Evolutionary conservation across 169 alveolate genomes (phyloP).

Genomic region (Theileria parva): DNA sequence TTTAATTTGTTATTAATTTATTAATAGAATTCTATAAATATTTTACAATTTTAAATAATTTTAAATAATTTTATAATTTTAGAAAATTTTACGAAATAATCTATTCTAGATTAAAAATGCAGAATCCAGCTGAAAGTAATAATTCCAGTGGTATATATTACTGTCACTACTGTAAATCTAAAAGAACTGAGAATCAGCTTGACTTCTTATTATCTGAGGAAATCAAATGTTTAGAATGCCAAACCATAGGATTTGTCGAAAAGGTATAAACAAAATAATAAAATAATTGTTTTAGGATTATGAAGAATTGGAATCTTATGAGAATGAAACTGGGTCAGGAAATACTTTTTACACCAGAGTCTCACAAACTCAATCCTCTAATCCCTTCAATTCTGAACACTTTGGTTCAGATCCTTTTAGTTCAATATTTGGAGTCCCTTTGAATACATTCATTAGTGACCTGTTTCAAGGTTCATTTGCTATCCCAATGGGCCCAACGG

Average conservation of each 20-base stretch:
- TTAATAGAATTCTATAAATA: no score
- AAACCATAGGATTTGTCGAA: constrained; percentile 61
- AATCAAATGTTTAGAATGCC: constrained; percentile 37
- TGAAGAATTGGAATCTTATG: not conserved
- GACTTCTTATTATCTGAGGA: constrained; percentile 26
- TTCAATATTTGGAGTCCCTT: constrained; percentile 53
- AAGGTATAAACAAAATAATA: constrained; percentile 41
- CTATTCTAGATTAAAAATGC: no score
- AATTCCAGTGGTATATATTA: constrained; percentile 23
- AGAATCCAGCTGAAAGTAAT: no score
- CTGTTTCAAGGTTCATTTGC: constrained; percentile 21
- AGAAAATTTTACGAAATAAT: no score
- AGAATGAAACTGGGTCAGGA: no score
- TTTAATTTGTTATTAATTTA: no score
- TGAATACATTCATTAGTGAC: constrained; percentile 30
- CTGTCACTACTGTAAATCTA: constrained; percentile 55
- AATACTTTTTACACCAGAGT: not conserved
- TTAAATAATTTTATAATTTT: no score
- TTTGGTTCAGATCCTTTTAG: constrained; percentile 28
- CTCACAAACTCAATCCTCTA: not conserved
- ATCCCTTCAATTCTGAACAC: not conserved
- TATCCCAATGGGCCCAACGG: constrained; percentile 9
- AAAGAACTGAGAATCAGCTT: constrained; percentile 10
- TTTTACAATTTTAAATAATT: no score
- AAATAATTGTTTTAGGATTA: not conserved